These are phyloP conservation scores for Calvatia gigantea DNA, from an alignment of 768 basidiomycete species.

Conservation along the genomic window DNA sequence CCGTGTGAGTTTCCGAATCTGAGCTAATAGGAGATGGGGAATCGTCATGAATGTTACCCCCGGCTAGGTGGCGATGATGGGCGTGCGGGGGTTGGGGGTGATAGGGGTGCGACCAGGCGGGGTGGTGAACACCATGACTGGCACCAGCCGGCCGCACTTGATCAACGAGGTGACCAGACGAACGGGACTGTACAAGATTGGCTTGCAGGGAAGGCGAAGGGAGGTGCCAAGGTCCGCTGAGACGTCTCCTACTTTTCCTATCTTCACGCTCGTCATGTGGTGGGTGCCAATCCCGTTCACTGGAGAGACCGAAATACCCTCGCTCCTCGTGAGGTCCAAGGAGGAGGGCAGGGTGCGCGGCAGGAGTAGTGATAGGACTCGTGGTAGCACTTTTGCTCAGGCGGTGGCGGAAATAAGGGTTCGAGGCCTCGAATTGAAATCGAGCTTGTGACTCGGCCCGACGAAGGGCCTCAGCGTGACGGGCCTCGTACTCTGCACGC, in stretches of 20 bases:
- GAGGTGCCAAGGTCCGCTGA: conserved; percentile 58
- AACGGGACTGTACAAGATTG: conserved; percentile 33
- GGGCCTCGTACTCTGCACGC: conserved; percentile 82
- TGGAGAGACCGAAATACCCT: conserved; percentile 36
- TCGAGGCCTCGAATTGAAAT: conserved; percentile 27
- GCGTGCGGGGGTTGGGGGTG: conserved; percentile 40
- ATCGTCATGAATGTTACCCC: conserved; percentile 43
- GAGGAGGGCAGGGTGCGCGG: conserved; percentile 34
- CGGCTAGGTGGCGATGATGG: conserved; percentile 26
- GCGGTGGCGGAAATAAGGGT: conserved; percentile 20
- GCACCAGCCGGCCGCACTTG: conserved; percentile 23
- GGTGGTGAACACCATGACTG: conserved; percentile 24
- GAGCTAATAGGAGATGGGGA: conserved; percentile 71
- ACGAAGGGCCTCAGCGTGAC: conserved; percentile 61
- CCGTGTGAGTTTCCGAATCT: conserved; percentile 49
- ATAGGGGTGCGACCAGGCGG: conserved; percentile 35
- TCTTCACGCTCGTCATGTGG: conserved; percentile 6
- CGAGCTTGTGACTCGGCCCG: conserved; percentile 75
- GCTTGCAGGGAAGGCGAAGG: conserved; percentile 27
- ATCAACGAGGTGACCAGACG: conserved; percentile 41
- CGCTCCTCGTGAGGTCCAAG: conserved; percentile 30
- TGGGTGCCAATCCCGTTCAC: conserved; percentile 30
- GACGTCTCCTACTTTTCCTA: conserved; percentile 32
- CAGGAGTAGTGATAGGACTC: conserved; percentile 38
- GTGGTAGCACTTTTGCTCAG: conserved; percentile 67